These are phyloP conservation scores for Aegilops longissima DNA, from an alignment of 176 grass and related monocot species.

Conservation along the genomic window DNA sequence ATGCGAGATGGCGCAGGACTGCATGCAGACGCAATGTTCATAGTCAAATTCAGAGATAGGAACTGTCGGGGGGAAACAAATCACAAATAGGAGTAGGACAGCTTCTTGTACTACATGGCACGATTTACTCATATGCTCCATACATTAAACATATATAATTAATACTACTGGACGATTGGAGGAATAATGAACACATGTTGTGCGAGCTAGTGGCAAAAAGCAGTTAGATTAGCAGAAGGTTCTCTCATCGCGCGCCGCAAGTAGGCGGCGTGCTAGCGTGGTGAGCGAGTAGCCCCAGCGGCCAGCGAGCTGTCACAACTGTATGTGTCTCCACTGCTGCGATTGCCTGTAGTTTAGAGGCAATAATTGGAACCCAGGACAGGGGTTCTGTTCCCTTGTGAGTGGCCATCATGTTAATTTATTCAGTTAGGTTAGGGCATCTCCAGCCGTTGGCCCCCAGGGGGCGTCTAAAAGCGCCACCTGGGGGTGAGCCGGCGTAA, in stretches of 20 bases:
- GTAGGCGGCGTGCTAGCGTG: not conserved
- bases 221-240: constrained; percentile 13
- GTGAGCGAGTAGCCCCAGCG: not conserved
- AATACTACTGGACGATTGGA: not conserved
- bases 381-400: constrained; percentile 28
- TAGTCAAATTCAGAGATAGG: no score
- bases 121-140: no score
- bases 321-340: not conserved
- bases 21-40: no score
- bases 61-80: no score
- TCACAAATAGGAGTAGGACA: no score
- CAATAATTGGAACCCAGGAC: constrained; percentile 19
- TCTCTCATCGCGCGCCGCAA: not conserved
- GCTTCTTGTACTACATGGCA: no score
- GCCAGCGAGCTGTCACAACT: not conserved
- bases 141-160: no score
- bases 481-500: no score
- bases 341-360: not conserved
- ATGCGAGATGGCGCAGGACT: no score
- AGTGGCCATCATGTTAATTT: constrained; percentile 15
- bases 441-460: no score
- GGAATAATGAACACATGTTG: not conserved
- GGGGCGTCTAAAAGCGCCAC: no score
- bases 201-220: not conserved
- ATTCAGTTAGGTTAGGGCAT: not conserved